These are phyloP conservation scores for Furcasterigmium furcatum DNA, from an alignment of 2,329 filamentous ascomycete species.

Conservation along the genomic window DNA sequence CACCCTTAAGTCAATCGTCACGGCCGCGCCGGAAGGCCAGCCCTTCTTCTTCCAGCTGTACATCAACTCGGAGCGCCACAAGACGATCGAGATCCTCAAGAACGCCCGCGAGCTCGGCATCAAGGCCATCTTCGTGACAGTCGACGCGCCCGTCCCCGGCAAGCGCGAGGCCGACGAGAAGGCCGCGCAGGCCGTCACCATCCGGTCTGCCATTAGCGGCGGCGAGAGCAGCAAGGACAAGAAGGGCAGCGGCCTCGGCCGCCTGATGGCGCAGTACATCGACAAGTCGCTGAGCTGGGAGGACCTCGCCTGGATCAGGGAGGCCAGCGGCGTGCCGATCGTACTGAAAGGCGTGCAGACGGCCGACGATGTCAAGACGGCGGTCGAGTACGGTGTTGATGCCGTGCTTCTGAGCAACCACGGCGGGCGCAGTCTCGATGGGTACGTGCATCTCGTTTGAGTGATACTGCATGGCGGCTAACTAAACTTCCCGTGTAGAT, in stretches of 20 bases:
- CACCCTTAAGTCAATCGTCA: slow-evolving; percentile 38
- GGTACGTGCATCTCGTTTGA: background rate
- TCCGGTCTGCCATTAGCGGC: slow-evolving; percentile 33
- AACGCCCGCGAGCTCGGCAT: slow-evolving; percentile 43
- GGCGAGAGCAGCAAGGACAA: slow-evolving; percentile 42
- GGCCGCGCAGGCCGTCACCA: slow-evolving; percentile 38
- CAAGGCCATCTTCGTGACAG: slow-evolving; percentile 45
- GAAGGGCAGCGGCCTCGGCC: slow-evolving; percentile 49
- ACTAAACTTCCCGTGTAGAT: background rate
- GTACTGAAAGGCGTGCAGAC: slow-evolving; percentile 70
- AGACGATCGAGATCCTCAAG: slow-evolving; percentile 42
- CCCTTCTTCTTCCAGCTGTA: slow-evolving; percentile 55
- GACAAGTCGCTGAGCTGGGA: slow-evolving; percentile 52
- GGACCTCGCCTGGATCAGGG: slow-evolving; percentile 61
- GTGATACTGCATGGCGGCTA: background rate
- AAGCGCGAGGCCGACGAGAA: slow-evolving; percentile 56
- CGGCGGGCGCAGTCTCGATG: slow-evolving; percentile 55
- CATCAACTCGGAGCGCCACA: slow-evolving; percentile 46
- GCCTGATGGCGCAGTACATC: slow-evolving; percentile 47
- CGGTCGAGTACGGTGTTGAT: slow-evolving; percentile 58
- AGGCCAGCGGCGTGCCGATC: slow-evolving; percentile 51
- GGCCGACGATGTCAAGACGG: slow-evolving; percentile 57
- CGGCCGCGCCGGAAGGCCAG: slow-evolving; percentile 25
- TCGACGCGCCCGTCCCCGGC: slow-evolving; percentile 51
- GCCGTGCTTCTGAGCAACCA: slow-evolving; percentile 71